Conservation (phyloP, 2,329 filamentous ascomycete genomes). For the Pleomassaria siparia region DNA sequence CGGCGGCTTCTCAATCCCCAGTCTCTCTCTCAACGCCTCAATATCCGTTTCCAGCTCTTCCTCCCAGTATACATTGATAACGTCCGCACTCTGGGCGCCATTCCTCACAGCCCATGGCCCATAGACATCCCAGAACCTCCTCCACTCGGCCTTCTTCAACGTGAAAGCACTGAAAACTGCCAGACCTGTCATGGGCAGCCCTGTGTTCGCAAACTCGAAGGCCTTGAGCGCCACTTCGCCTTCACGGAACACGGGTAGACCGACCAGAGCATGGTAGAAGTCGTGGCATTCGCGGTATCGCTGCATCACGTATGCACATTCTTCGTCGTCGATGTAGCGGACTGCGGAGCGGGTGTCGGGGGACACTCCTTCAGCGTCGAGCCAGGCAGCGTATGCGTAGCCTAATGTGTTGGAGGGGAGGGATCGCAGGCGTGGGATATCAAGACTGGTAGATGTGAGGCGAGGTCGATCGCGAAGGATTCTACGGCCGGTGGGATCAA, state of each 20-base stretch:
- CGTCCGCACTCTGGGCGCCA: constrained; percentile 71
- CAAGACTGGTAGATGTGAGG: constrained; percentile 73
- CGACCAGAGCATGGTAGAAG: constrained; percentile 94
- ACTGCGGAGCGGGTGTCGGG: constrained; percentile 84
- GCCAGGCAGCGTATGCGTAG: constrained; percentile 80
- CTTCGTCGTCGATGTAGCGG: constrained; percentile 88
- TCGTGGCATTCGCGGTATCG: constrained; percentile 96
- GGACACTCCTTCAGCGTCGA: constrained; percentile 90
- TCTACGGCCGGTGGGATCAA: constrained; percentile 77
- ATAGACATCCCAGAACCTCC: constrained; percentile 72
- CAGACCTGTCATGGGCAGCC: constrained; percentile 92
- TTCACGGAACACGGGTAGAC: constrained; percentile 87
- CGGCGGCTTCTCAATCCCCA: constrained; percentile 86
- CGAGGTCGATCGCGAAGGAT: constrained; percentile 89
- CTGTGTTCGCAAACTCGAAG: constrained; percentile 93
- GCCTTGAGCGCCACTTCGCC: constrained; percentile 97
- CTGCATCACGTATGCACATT: constrained; percentile 98
- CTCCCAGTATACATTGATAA: constrained; percentile 98
- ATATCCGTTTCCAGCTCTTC: constrained; percentile 87
- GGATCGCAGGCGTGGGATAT: constrained; percentile 68
- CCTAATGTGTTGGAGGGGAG: constrained; percentile 77
- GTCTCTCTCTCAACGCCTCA: constrained; percentile 67
- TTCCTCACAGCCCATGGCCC: constrained; percentile 89
- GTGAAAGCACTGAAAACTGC: constrained; percentile 72
- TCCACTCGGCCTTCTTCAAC: constrained; percentile 64